Conservation (phyloP, 2,329 filamentous ascomycete genomes). For the Sordariomycetes sp. region DNA sequence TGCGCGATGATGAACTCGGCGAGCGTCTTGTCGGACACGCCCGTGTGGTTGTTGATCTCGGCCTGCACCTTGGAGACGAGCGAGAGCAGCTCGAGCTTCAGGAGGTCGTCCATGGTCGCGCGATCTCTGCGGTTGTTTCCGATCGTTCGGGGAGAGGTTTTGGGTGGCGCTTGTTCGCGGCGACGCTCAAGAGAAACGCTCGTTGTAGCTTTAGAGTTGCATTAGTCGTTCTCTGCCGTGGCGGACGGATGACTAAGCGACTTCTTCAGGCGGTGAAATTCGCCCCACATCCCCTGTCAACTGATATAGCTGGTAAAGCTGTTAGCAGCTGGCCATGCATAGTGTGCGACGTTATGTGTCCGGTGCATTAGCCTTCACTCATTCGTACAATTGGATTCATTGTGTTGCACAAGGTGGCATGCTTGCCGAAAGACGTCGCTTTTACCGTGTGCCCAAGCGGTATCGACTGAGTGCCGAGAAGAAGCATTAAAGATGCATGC, state of each 20-base stretch:
- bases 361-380: too few relatives aligned
- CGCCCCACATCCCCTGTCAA: too few relatives aligned
- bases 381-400: too few relatives aligned
- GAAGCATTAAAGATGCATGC: too few relatives aligned
- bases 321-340: too few relatives aligned
- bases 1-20: constrained; percentile 94
- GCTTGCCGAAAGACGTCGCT: too few relatives aligned
- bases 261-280: too few relatives aligned
- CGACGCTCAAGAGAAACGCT: neutral
- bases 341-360: too few relatives aligned
- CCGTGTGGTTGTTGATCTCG: constrained; percentile 87
- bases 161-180: neutral
- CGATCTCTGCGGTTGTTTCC: neutral
- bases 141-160: neutral
- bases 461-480: too few relatives aligned
- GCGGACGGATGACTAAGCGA: neutral
- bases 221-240: neutral
- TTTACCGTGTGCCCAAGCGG: too few relatives aligned
- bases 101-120: constrained; percentile 70
- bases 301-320: too few relatives aligned
- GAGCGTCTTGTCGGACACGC: constrained; percentile 84
- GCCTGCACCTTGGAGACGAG: constrained; percentile 90
- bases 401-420: too few relatives aligned
- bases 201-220: neutral
- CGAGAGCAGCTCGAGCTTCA: constrained; percentile 82